These are phyloP conservation scores for Cantharellus anzutake DNA, from an alignment of 768 basidiomycete species.

Conservation along the genomic window DNA sequence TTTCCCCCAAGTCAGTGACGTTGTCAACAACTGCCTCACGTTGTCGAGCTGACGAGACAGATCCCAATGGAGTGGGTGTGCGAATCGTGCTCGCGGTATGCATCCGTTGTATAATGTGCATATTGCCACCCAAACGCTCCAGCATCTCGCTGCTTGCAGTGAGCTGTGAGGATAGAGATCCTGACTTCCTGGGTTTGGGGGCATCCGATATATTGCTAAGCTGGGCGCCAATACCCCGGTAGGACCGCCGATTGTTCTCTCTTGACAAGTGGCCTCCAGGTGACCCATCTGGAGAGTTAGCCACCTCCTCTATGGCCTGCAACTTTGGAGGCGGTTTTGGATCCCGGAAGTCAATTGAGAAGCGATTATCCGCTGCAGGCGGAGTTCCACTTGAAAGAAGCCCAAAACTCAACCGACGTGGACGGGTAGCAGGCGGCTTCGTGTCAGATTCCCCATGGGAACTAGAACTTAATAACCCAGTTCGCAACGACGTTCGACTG, in stretches of 20 bases:
- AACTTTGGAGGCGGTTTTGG: constrained; percentile 54
- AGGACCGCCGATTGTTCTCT: not conserved
- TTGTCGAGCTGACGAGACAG: not conserved
- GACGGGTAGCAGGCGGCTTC: not conserved
- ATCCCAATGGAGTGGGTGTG: not conserved
- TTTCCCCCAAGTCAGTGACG: not conserved
- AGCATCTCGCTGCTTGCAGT: constrained; percentile 54
- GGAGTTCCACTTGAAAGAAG: not conserved
- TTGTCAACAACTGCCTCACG: not conserved
- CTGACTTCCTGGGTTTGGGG: too few species aligned
- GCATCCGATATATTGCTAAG: too few species aligned
- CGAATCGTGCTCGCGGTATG: constrained; percentile 6
- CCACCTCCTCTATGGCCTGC: constrained; percentile 23
- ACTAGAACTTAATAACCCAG: not conserved
- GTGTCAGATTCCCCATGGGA: constrained; percentile 27
- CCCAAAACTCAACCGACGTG: not conserved
- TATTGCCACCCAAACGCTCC: constrained; percentile 41
- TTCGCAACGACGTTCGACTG: constrained; percentile 19
- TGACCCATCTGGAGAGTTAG: constrained; percentile 11
- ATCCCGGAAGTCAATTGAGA: constrained; percentile 45
- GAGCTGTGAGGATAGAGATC: constrained; percentile 1
- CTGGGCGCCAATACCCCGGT: too few species aligned
- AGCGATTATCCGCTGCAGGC: not conserved
- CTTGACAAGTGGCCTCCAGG: constrained; percentile 12
- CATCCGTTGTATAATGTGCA: constrained; percentile 47